A percentile compares a stretch with the other conserved stretches of the same genome.
Conservation (phyloP, 139 green algal species). For the Mychonastes homosphaera region DNA sequence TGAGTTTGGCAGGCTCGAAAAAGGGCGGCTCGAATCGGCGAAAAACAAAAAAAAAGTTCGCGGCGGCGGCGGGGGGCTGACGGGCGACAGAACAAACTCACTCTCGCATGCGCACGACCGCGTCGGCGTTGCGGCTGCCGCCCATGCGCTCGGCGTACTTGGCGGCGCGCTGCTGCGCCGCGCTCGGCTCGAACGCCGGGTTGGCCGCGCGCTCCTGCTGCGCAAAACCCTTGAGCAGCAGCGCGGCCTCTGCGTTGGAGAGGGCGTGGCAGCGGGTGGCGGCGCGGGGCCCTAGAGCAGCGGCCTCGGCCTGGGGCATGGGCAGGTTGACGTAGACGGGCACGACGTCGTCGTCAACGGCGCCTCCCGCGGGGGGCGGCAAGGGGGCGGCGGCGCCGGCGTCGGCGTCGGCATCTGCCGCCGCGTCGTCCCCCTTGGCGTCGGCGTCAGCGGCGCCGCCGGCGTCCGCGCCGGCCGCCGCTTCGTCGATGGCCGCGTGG, state of each 20-base stretch:
- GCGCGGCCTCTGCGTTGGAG: conserved; percentile 24
- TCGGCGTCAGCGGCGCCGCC: no score
- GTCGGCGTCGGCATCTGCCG: no score
- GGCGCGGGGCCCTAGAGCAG: no score
- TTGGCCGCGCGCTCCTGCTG: neutral
- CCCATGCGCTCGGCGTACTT: conserved; percentile 29
- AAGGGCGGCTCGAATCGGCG: neutral
- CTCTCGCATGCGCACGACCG: conserved; percentile 27
- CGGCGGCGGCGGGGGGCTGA: neutral
- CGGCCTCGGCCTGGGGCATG: no score
- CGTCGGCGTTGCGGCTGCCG: conserved; percentile 25
- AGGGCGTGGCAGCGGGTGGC: conserved; percentile 24
- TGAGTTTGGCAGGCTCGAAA: neutral
- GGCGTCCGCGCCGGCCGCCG: no score
- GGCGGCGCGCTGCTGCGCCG: conserved; percentile 23
- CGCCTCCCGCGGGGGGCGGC: no score
- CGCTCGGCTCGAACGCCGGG: conserved; percentile 15
- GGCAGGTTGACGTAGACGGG: no score
- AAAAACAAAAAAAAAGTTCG: neutral
- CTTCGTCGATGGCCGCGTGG: no score
- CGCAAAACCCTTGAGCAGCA: conserved; percentile 22
- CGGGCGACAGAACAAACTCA: conserved; percentile 7
- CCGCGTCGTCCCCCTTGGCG: no score
- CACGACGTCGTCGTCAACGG: no score
- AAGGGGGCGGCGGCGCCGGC: no score